A percentile compares a stretch with the other conserved stretches of the same genome.
phyloP scores from a whole-genome alignment of 306 rosid genomes.

The Ceratonia siliqua region DNA sequence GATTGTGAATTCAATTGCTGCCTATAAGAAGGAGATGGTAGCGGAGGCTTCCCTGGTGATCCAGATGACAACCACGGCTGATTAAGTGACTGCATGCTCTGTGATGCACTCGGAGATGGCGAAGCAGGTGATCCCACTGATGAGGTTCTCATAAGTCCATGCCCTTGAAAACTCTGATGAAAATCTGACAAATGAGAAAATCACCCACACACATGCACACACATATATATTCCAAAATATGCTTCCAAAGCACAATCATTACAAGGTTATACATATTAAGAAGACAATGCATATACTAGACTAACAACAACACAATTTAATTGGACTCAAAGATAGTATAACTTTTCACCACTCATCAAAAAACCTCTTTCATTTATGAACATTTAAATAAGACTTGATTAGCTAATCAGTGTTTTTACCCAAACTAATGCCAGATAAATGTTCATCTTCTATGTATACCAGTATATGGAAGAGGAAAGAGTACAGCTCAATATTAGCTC shows the following conservation, averaged over 20 bases:
- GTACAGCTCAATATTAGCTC: not conserved
- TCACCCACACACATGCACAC: too few species aligned
- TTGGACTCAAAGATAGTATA: not conserved
- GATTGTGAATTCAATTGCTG: conserved; percentile 68
- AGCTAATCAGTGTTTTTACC: not conserved
- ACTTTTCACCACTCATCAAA: not conserved
- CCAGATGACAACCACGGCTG: conserved; percentile 94
- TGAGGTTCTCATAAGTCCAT: conserved; percentile 64
- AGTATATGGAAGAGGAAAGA: not conserved
- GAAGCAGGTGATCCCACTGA: conserved; percentile 66
- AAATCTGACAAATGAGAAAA: conserved; percentile 28
- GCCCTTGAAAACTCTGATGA: conserved; percentile 82
- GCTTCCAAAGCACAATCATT: not conserved
- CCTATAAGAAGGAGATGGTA: conserved; percentile 75
- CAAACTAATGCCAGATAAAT: not conserved
- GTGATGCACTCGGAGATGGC: conserved; percentile 64
- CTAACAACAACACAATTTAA: not conserved
- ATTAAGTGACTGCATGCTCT: conserved; percentile 61
- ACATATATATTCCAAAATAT: too few species aligned
- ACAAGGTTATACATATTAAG: not conserved
- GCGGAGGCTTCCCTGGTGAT: conserved; percentile 89
- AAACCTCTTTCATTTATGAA: not conserved
- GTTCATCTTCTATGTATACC: not conserved
- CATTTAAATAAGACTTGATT: not conserved
- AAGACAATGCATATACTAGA: not conserved